Conservation (phyloP, 371 early-diverging fungal genomes). For the Mucor velutinosus region DNA sequence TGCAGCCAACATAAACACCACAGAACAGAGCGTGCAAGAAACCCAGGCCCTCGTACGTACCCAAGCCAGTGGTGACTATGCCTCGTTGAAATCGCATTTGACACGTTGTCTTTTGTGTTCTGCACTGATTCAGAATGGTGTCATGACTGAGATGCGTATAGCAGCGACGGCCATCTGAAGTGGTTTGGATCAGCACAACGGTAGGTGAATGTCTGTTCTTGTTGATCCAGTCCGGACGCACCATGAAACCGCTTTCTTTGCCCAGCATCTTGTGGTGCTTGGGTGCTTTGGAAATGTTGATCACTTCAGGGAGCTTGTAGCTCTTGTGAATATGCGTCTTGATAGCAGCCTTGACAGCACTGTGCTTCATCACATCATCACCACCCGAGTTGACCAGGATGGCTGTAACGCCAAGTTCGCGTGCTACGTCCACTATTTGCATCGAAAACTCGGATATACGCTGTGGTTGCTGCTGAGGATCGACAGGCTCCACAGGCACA, state of each 20-base stretch:
- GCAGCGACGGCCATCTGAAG: constrained; percentile 58
- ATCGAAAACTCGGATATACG: constrained; percentile 73
- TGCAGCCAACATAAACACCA: constrained; percentile 74
- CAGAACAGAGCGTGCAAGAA: constrained; percentile 71
- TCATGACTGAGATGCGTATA: constrained; percentile 67
- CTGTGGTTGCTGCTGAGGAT: constrained; percentile 42
- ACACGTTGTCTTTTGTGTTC: constrained; percentile 80
- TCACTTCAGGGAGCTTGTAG: constrained; percentile 43
- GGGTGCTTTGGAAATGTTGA: constrained; percentile 62
- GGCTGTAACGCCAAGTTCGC: constrained; percentile 58
- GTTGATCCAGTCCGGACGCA: constrained; percentile 49
- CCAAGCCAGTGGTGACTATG: constrained; percentile 66
- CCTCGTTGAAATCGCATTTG: constrained; percentile 68
- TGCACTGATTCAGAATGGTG: constrained; percentile 73
- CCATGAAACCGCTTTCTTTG: constrained; percentile 57
- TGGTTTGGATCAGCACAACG: constrained; percentile 55
- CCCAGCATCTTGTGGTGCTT: constrained; percentile 57
- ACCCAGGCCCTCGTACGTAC: constrained; percentile 72
- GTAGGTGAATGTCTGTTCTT: constrained; percentile 38
- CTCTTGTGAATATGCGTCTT: constrained; percentile 26
- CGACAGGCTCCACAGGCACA: constrained; percentile 73
- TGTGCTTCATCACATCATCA: constrained; percentile 68
- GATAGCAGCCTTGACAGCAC: constrained; percentile 43
- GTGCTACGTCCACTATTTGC: constrained; percentile 58
- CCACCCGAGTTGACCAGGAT: constrained; percentile 66